These are phyloP conservation scores for Fraxinus pennsylvanica DNA, from an alignment of 257 asterid species.

Conservation along the genomic window DNA sequence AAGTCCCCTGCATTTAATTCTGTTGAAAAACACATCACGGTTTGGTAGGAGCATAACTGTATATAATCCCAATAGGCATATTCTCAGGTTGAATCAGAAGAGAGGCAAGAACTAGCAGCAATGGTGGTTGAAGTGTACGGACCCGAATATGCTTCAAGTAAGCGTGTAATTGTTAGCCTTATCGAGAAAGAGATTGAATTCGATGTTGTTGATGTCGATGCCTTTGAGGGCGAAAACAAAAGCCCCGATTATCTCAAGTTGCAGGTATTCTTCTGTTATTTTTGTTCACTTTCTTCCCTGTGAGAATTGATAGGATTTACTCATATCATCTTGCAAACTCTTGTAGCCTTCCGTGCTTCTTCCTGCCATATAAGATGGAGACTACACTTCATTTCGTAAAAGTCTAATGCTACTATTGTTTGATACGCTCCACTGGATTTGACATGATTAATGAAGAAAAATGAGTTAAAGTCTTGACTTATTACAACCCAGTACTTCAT, in stretches of 20 bases:
- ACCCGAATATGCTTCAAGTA: constrained; percentile 21
- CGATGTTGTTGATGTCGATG: constrained; percentile 23
- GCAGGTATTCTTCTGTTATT: constrained; percentile 17
- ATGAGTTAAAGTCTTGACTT: too few species aligned
- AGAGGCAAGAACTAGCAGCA: constrained; percentile 6
- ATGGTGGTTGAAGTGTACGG: constrained; percentile 46
- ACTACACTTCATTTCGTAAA: constrained; percentile 46
- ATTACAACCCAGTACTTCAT: not conserved
- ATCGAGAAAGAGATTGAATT: constrained; percentile 29
- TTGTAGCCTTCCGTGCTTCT: constrained; percentile 51
- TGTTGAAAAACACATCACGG: not conserved
- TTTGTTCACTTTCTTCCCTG: not conserved
- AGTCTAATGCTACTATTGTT: too few species aligned
- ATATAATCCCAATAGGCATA: not conserved
- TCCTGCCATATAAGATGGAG: constrained; percentile 57
- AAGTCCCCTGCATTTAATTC: not conserved
- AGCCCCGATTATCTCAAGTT: constrained; percentile 22
- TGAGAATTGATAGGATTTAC: not conserved
- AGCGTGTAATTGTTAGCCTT: constrained; percentile 31
- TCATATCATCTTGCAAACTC: not conserved
- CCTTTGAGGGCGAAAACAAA: constrained; percentile 26
- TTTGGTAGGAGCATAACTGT: not conserved
- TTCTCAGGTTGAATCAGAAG: not conserved
- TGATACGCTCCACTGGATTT: too few species aligned
- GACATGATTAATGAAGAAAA: too few species aligned